Conservation (phyloP, 331 rosid genomes). For the Spiraea crenata region DNA sequence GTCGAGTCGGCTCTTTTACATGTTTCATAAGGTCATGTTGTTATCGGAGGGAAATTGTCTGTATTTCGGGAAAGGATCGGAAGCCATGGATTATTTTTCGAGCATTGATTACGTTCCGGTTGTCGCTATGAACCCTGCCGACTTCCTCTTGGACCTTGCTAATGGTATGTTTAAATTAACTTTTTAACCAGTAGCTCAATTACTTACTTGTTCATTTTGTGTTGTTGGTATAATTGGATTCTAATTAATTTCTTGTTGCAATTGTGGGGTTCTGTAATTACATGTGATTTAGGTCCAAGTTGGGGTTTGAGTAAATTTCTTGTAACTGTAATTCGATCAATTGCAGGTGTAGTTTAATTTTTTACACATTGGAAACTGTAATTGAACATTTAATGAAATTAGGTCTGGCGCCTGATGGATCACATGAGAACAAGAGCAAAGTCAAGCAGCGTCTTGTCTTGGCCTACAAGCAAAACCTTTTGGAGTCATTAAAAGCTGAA, state of each 20-base stretch:
- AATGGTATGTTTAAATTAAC: conserved; percentile 47
- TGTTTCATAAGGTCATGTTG: conserved; percentile 68
- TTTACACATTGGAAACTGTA: too few species aligned
- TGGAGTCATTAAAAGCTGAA: conserved; percentile 32
- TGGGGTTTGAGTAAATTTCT: too few species aligned
- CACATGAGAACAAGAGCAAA: conserved; percentile 28
- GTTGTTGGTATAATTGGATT: too few species aligned
- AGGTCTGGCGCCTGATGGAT: conserved; percentile 45
- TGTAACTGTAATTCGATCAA: too few species aligned
- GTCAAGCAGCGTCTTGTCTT: conserved; percentile 43
- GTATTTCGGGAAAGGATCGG: conserved; percentile 53
- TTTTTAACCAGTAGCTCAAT: too few species aligned
- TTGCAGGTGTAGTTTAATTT: too few species aligned
- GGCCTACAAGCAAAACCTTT: conserved; percentile 34
- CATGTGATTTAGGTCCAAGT: too few species aligned
- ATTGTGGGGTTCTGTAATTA: too few species aligned
- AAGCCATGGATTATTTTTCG: conserved; percentile 58
- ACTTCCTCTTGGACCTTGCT: conserved; percentile 75
- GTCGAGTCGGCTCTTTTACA: conserved; percentile 61
- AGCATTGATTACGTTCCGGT: conserved; percentile 53
- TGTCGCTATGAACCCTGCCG: conserved; percentile 73
- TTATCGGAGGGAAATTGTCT: conserved; percentile 57
- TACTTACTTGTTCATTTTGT: too few species aligned
- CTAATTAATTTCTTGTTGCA: too few species aligned
- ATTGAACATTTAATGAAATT: too few species aligned